These are phyloP conservation scores for Pleurotus sapidus DNA, from an alignment of 768 basidiomycete genomes.

Conservation along the genomic window DNA sequence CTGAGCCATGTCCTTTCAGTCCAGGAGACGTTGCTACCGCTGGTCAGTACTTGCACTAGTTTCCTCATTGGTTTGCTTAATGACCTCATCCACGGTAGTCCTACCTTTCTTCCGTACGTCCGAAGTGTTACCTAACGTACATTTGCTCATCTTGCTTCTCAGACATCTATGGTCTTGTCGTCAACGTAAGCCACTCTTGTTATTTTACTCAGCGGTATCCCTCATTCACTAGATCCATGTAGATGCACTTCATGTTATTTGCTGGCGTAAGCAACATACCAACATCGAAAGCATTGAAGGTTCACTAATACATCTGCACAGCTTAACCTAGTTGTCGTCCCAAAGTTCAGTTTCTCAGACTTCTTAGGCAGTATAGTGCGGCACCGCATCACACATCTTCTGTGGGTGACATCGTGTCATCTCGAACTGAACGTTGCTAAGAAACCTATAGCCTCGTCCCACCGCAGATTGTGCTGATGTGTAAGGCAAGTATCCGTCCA, in stretches of 20 bases:
- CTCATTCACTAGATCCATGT: slow-evolving; percentile 4
- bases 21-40: slow-evolving; percentile 60
- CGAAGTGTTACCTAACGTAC: background rate
- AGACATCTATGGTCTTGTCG: slow-evolving; percentile 63
- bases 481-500: slow-evolving; percentile 45
- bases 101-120: slow-evolving; percentile 60
- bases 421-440: background rate
- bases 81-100: slow-evolving; percentile 27
- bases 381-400: slow-evolving; percentile 54
- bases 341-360: slow-evolving; percentile 58
- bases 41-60: slow-evolving; percentile 35
- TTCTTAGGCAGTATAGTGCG: slow-evolving; percentile 54
- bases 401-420: slow-evolving; percentile 31
- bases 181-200: slow-evolving; percentile 38
- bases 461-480: slow-evolving; percentile 63
- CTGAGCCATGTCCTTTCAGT: slow-evolving; percentile 15
- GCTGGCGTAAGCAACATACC: slow-evolving; percentile 38
- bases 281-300: background rate
- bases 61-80: background rate
- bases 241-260: slow-evolving; percentile 55
- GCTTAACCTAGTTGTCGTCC: slow-evolving; percentile 54
- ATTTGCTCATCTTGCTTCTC: background rate
- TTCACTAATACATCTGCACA: slow-evolving; percentile 25
- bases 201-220: background rate
- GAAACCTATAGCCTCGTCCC: slow-evolving; percentile 45